Evolutionary conservation across 495 filamentous ascomycete genomes (phyloP).

Genomic region (Platismatia glauca): DNA sequence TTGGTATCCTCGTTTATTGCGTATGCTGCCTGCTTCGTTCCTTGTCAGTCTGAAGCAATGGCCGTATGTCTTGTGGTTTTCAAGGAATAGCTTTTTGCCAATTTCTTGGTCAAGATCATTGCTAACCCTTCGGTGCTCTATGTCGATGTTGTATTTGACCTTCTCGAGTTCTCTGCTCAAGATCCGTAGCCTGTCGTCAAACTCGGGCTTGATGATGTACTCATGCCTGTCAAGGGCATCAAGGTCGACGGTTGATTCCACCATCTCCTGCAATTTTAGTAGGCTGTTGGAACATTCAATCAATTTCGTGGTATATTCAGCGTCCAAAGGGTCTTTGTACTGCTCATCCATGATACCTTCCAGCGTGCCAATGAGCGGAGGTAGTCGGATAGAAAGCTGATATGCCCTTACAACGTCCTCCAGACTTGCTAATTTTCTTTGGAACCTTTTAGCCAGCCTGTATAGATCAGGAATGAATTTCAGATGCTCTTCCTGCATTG

Average conservation of each 20-base stretch:
- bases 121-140: slow-evolving; percentile 68
- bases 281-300: slow-evolving; percentile 67
- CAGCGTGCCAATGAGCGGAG: slow-evolving; percentile 79
- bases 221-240: slow-evolving; percentile 95
- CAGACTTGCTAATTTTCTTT: slow-evolving; percentile 77
- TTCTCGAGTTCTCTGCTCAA: slow-evolving; percentile 88
- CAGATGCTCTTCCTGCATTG: slow-evolving; percentile 95
- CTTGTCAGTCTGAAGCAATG: slow-evolving; percentile 95
- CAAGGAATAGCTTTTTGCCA: slow-evolving; percentile 97
- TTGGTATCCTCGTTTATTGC: slow-evolving; percentile 80
- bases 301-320: slow-evolving; percentile 79
- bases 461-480: slow-evolving; percentile 92
- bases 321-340: slow-evolving; percentile 80
- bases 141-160: slow-evolving; percentile 70
- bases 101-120: slow-evolving; percentile 83
- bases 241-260: slow-evolving; percentile 95
- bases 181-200: slow-evolving; percentile 78
- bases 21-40: slow-evolving; percentile 85
- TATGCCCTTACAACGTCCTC: slow-evolving; percentile 95
- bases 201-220: slow-evolving; percentile 98
- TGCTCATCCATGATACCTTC: slow-evolving; percentile 93
- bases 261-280: slow-evolving; percentile 89
- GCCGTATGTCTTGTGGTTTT: slow-evolving; percentile 90
- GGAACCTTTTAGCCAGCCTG: slow-evolving; percentile 87
- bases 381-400: slow-evolving; percentile 85